Percentiles rank a stretch among this genome's conserved stretches.
Evolutionary conservation across 805 yeast genomes (phyloP).

Genomic region (Myxozyma monticola): DNA sequence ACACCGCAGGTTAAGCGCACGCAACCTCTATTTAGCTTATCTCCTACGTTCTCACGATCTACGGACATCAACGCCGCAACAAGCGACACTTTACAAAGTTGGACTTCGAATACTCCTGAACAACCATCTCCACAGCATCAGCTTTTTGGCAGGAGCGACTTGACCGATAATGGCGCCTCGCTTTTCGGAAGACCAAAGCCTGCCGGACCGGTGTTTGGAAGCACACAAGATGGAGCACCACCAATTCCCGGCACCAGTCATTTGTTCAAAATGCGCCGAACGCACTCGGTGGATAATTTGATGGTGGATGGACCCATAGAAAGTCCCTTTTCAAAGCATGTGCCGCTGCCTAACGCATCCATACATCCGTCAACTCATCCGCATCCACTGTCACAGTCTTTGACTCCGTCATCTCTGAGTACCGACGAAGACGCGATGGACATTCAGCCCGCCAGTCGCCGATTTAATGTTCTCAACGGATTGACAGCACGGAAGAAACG

Average conservation of each 20-base stretch:
- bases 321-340: slow-evolving; percentile 27
- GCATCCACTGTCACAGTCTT: slow-evolving; percentile 32
- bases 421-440: slow-evolving; percentile 20
- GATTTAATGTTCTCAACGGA: background rate
- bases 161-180: background rate
- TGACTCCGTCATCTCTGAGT: slow-evolving; percentile 16
- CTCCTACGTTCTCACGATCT: slow-evolving; percentile 4
- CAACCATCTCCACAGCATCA: background rate
- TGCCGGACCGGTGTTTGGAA: slow-evolving; percentile 2
- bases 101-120: background rate
- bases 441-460: background rate
- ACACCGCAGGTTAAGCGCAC: no score
- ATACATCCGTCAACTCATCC: slow-evolving; percentile 30
- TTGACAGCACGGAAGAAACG: slow-evolving; percentile 19
- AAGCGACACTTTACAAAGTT: slow-evolving; percentile 5
- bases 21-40: no score
- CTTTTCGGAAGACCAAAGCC: slow-evolving; percentile 11
- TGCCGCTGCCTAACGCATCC: slow-evolving; percentile 21
- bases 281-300: slow-evolving; percentile 31
- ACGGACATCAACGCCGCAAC: slow-evolving; percentile 5
- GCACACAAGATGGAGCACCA: background rate
- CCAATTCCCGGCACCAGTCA: slow-evolving; percentile 11
- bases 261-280: slow-evolving; percentile 32
- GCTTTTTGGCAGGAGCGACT: background rate
- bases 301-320: slow-evolving; percentile 11